Evolutionary conservation across 805 yeast genomes (phyloP), one percentile per base, ranked within the genome.

Genomic region (Priceomyces carsonii): DNA sequence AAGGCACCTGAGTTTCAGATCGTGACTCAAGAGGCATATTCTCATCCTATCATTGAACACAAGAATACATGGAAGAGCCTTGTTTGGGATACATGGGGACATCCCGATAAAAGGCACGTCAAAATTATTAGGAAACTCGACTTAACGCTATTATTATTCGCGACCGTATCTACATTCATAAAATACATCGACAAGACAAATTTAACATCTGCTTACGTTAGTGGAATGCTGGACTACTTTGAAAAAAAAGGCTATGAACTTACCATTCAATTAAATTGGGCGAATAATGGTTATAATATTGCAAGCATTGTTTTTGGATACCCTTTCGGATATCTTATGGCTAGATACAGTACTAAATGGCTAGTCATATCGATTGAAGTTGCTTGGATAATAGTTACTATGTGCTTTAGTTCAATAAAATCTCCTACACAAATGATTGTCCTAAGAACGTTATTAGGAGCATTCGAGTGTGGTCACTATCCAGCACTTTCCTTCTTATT

Each of bases 11-110:
- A n/a, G n/a, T n/a, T n/a, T n/a, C n/a, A n/a, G n/a, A n/a, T n/a
- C n/a, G n/a, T n/a, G n/a, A n/a, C n/a, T n/a, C n/a, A n/a, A n/a
- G n/a, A n/a, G n/a, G n/a, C n/a, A n/a, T n/a, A n/a, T n/a, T n/a
- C n/a, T n/a, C n/a, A n/a, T n/a, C n/a, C n/a, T n/a, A n/a, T n/a
- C n/a, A n/a, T n/a, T n/a, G n/a, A n/a, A n/a, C n/a, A n/a, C n/a
- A n/a, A n/a, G n/a, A n/a, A n/a, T n/a, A n/a, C n/a, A n/a, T n/a
- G n/a, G n/a, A n/a, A n/a, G n/a, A n/a, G n/a, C n/a, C n/a, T n/a
- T 3, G 17, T 37, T 15, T 37, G 40, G 40, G 40, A 37, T 26
- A 37, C 40, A 14, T 37, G 40, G n/a, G n/a, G n/a, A n/a, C n/a
- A 37, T 24, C 40, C 40, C 8, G 25, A 37, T 26, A 32, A 32